Conservation (phyloP, 371 early-diverging fungal species). For the Actinomortierella wolfii region DNA sequence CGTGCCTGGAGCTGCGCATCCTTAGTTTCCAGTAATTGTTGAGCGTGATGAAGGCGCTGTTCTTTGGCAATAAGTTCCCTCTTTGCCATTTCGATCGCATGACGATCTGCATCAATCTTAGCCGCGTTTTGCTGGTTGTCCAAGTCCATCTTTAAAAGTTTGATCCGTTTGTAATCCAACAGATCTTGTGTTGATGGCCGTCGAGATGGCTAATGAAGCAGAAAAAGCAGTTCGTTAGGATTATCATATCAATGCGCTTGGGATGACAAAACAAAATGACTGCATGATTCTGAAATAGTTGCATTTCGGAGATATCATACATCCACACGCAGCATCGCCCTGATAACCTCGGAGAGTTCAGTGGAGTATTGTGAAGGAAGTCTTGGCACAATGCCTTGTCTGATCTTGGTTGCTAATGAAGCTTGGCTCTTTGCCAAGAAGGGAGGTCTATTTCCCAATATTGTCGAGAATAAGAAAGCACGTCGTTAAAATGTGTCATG, state of each 20-base stretch:
- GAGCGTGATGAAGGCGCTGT: not conserved
- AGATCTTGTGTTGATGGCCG: constrained; percentile 44
- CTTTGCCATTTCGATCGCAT: constrained; percentile 6
- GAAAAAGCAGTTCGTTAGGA: not conserved
- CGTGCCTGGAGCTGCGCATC: not conserved
- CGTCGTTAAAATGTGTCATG: no score
- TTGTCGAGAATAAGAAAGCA: not conserved
- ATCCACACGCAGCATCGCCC: constrained; percentile 58
- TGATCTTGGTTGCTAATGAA: constrained; percentile 57
- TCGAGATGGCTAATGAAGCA: constrained; percentile 25
- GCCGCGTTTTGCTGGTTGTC: no score
- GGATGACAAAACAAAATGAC: not conserved
- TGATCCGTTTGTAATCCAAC: constrained; percentile 5
- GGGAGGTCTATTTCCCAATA: constrained; percentile 54
- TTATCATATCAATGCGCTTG: not conserved
- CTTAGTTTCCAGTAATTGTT: not conserved
- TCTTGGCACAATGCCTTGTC: constrained; percentile 50
- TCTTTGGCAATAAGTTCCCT: constrained; percentile 9
- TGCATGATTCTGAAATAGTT: not conserved
- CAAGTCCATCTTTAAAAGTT: no score
- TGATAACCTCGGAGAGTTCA: constrained; percentile 51
- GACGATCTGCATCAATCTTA: no score
- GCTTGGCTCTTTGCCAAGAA: constrained; percentile 65
- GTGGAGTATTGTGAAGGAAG: constrained; percentile 59
- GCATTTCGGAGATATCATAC: constrained; percentile 26